phyloP scores from a whole-genome alignment of 768 basidiomycete species.

The Rhizopogon vinicolor region DNA sequence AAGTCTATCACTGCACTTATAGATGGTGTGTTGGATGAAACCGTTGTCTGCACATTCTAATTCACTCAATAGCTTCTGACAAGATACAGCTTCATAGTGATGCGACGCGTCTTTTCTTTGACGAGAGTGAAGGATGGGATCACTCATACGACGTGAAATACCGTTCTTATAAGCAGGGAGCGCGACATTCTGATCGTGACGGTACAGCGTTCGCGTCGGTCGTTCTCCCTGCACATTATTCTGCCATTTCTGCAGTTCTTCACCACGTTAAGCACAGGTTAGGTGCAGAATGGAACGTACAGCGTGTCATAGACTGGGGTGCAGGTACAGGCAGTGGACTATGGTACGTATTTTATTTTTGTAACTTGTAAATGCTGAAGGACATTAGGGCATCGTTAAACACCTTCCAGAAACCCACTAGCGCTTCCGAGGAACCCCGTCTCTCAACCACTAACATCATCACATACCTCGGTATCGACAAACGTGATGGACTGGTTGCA shows the following conservation, averaged over 20 bases:
- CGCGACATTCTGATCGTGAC: conserved; percentile 60
- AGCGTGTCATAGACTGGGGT: conserved; percentile 79
- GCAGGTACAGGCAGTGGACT: conserved; percentile 78
- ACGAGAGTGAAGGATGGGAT: conserved; percentile 45
- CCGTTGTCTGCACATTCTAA: not conserved
- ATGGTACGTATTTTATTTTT: conserved; percentile 47
- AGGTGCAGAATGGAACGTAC: conserved; percentile 54
- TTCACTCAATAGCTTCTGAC: conserved; percentile 45
- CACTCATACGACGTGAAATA: conserved; percentile 53
- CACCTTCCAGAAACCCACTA: conserved; percentile 47
- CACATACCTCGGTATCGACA: conserved; percentile 74
- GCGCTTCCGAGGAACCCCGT: conserved; percentile 26
- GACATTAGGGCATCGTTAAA: conserved; percentile 58
- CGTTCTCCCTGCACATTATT: conserved; percentile 82
- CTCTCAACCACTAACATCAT: conserved; percentile 48
- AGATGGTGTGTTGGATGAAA: conserved; percentile 38
- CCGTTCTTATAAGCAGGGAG: conserved; percentile 53
- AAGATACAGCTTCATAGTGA: conserved; percentile 64
- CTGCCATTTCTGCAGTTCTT: conserved; percentile 74
- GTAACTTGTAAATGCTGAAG: conserved; percentile 6
- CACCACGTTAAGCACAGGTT: conserved; percentile 60
- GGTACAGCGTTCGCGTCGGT: conserved; percentile 83
- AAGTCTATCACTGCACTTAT: conserved; percentile 64
- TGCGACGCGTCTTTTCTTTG: conserved; percentile 64
- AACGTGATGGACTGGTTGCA: conserved; percentile 60